phyloP scores from a whole-genome alignment of 805 yeast species.

The Sporopachydermia lactativora region DNA sequence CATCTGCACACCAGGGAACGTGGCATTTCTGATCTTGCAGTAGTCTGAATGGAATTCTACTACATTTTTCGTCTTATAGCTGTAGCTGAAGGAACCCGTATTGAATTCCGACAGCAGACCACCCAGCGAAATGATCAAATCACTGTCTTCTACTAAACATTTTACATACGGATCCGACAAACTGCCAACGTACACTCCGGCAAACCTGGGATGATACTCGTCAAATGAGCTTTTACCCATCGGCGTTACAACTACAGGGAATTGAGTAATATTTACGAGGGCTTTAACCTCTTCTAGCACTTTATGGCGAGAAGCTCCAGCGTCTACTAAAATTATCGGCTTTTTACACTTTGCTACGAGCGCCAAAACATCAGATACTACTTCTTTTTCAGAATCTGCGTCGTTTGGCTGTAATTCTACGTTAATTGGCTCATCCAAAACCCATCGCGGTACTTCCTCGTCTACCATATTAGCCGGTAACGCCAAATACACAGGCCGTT shows the following conservation, averaged over 20 bases:
- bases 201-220: slow-evolving; percentile 59
- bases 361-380: slow-evolving; percentile 34
- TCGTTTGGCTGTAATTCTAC: slow-evolving; percentile 44
- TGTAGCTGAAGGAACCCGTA: slow-evolving; percentile 65
- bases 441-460: slow-evolving; percentile 33
- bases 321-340: slow-evolving; percentile 73
- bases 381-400: slow-evolving; percentile 48
- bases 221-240: slow-evolving; percentile 79
- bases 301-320: slow-evolving; percentile 72
- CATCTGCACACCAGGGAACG: slow-evolving; percentile 40
- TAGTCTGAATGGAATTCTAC: slow-evolving; percentile 43
- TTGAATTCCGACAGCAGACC: slow-evolving; percentile 79
- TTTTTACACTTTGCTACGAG: slow-evolving; percentile 44
- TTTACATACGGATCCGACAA: slow-evolving; percentile 60
- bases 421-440: slow-evolving; percentile 53
- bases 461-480: slow-evolving; percentile 74
- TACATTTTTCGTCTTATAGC: slow-evolving; percentile 37
- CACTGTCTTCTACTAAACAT: slow-evolving; percentile 59
- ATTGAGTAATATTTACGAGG: slow-evolving; percentile 53
- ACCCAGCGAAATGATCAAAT: slow-evolving; percentile 66
- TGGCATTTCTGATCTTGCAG: slow-evolving; percentile 35
- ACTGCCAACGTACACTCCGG: slow-evolving; percentile 81
- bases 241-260: slow-evolving; percentile 78
- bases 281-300: slow-evolving; percentile 48
- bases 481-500: slow-evolving; percentile 75